phyloP scores from a whole-genome alignment of 164 flowering plant genomes.

The Piper longum region DNA sequence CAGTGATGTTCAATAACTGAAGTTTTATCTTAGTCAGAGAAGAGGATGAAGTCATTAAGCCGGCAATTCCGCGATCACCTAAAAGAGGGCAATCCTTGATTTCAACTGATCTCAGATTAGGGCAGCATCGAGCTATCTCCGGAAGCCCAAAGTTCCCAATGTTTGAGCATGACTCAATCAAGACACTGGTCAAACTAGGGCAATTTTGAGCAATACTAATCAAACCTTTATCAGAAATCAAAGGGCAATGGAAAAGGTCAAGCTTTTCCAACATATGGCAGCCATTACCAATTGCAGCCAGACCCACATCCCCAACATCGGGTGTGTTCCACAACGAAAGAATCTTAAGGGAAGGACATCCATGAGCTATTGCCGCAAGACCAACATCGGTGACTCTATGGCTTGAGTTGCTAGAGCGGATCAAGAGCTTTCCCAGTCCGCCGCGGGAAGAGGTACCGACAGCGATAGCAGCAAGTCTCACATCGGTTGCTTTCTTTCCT shows the following conservation, averaged over 20 bases:
- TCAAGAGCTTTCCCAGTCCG: slow-evolving; percentile 64
- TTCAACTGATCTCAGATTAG: slow-evolving; percentile 37
- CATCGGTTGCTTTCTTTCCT: slow-evolving; percentile 65
- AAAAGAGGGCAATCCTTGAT: slow-evolving; percentile 63
- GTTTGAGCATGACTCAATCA: slow-evolving; percentile 49
- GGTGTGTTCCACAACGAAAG: slow-evolving; percentile 62
- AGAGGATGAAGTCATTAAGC: slow-evolving; percentile 46
- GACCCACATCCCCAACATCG: slow-evolving; percentile 49
- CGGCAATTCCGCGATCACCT: slow-evolving; percentile 69
- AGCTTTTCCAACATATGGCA: slow-evolving; percentile 63
- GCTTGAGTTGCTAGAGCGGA: slow-evolving; percentile 31
- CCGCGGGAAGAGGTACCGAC: slow-evolving; percentile 53
- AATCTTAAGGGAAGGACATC: slow-evolving; percentile 55
- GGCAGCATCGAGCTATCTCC: slow-evolving; percentile 47
- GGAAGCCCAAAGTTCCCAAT: slow-evolving; percentile 53
- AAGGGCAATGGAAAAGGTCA: slow-evolving; percentile 54
- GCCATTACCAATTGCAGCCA: slow-evolving; percentile 51
- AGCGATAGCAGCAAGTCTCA: slow-evolving; percentile 66
- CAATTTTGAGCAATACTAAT: slow-evolving; percentile 58
- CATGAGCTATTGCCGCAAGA: slow-evolving; percentile 43
- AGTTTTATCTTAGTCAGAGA: slow-evolving; percentile 56
- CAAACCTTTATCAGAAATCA: slow-evolving; percentile 50
- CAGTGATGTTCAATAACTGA: slow-evolving; percentile 49
- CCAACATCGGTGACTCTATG: slow-evolving; percentile 45
- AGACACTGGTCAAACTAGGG: slow-evolving; percentile 39